These are phyloP conservation scores for Cinchona pubescens DNA, from an alignment of 257 asterid species.

Conservation along the genomic window DNA sequence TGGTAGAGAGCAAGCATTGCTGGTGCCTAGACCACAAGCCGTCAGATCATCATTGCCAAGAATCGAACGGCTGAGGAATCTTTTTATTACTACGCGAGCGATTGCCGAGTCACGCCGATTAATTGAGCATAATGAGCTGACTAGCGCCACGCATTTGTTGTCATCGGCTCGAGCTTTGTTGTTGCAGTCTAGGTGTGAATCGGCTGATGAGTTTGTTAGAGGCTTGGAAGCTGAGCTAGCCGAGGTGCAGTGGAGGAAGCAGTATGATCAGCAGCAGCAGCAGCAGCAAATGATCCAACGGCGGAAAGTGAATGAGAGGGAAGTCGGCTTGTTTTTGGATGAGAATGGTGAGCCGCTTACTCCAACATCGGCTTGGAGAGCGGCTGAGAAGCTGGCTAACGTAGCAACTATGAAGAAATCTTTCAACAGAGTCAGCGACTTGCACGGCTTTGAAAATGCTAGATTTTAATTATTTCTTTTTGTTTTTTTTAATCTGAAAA, in stretches of 20 bases:
- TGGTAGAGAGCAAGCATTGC: slow-evolving; percentile 46
- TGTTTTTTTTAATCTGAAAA: not conserved
- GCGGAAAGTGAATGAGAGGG: slow-evolving; percentile 35
- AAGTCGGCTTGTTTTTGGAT: slow-evolving; percentile 37
- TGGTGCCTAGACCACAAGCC: slow-evolving; percentile 64
- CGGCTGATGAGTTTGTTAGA: slow-evolving; percentile 42
- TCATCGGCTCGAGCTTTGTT: slow-evolving; percentile 66
- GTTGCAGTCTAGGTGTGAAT: slow-evolving; percentile 47
- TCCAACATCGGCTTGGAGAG: slow-evolving; percentile 72
- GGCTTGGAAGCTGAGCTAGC: slow-evolving; percentile 63
- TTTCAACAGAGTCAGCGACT: slow-evolving; percentile 49
- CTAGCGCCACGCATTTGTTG: slow-evolving; percentile 63
- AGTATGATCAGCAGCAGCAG: slow-evolving; percentile 18
- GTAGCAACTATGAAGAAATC: slow-evolving; percentile 48
- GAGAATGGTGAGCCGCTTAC: slow-evolving; percentile 73
- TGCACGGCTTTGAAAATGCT: slow-evolving; percentile 92
- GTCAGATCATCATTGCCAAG: slow-evolving; percentile 39
- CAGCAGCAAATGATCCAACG: slow-evolving; percentile 27
- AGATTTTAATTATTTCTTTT: slow-evolving; percentile 45
- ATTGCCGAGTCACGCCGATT: slow-evolving; percentile 68
- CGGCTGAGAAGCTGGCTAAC: slow-evolving; percentile 67
- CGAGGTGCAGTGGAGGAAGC: slow-evolving; percentile 61
- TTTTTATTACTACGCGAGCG: slow-evolving; percentile 65
- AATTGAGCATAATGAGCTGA: slow-evolving; percentile 56
- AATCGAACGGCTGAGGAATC: slow-evolving; percentile 61